Evolutionary conservation across 2,329 filamentous ascomycete species (phyloP).

Genomic region (Piedraia hortae): DNA sequence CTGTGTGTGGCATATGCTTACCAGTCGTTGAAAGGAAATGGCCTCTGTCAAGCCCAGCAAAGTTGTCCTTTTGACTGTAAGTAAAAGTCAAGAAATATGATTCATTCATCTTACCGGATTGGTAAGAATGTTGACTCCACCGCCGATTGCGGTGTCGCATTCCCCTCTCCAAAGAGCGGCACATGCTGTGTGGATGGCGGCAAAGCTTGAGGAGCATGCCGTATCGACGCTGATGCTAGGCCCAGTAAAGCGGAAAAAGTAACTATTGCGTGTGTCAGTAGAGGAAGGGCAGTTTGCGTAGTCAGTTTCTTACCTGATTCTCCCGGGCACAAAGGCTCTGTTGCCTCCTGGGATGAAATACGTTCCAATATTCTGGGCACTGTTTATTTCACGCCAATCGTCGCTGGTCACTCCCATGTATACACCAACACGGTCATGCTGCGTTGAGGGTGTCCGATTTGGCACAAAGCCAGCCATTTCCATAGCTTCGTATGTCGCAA

Average conservation of each 20-base stretch:
- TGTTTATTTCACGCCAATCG: conserved; percentile 11
- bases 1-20: too few species aligned
- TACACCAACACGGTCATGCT: conserved; percentile 9
- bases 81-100: too few species aligned
- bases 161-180: conserved; percentile 9
- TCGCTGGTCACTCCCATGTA: conserved; percentile 13
- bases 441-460: conserved; percentile 9
- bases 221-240: conserved; percentile 9
- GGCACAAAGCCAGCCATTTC: conserved; percentile 4
- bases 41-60: background rate
- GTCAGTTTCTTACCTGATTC: background rate
- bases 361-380: conserved; percentile 7
- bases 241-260: conserved; percentile 8
- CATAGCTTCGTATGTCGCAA: conserved; percentile 1
- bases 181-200: conserved; percentile 7
- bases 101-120: too few species aligned
- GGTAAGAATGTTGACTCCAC: conserved; percentile 9
- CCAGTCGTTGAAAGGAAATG: background rate
- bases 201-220: conserved; percentile 8
- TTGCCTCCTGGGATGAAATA: conserved; percentile 7
- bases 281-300: background rate
- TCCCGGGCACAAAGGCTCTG: conserved; percentile 8
- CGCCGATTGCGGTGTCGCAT: conserved; percentile 9
- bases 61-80: too few species aligned
- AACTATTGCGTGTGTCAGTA: conserved; percentile 3